Evolutionary conservation across 495 filamentous ascomycete genomes (phyloP).

Genomic region (Neurospora discreta): DNA sequence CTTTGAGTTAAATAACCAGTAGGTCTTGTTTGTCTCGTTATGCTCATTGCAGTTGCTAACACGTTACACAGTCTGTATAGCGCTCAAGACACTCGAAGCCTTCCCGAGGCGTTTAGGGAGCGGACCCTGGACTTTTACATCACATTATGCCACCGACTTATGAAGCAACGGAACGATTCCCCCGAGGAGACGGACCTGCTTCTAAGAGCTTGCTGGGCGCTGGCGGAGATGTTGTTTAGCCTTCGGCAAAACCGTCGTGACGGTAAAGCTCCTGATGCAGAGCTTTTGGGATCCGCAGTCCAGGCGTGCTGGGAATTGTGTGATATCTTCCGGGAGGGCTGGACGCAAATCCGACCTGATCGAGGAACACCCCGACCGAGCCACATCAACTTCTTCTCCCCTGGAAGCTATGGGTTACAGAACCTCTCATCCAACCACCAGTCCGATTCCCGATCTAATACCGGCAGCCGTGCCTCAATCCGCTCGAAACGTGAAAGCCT

Average conservation of each 20-base stretch:
- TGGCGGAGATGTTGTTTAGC: slow-evolving; percentile 91
- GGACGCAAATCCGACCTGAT: slow-evolving; percentile 81
- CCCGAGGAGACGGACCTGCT: slow-evolving; percentile 73
- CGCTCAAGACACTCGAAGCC: slow-evolving; percentile 64
- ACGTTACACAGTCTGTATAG: slow-evolving; percentile 56
- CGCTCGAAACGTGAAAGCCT: slow-evolving; percentile 35
- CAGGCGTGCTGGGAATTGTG: slow-evolving; percentile 94
- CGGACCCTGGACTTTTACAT: slow-evolving; percentile 89
- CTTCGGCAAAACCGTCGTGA: slow-evolving; percentile 74
- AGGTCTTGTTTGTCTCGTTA: not conserved
- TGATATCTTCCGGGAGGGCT: slow-evolving; percentile 87
- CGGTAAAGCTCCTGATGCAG: slow-evolving; percentile 63
- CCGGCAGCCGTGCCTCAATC: slow-evolving; percentile 31
- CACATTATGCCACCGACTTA: slow-evolving; percentile 80
- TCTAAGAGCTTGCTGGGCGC: slow-evolving; percentile 75
- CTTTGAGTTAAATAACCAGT: slow-evolving; percentile 90
- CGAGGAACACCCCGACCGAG: slow-evolving; percentile 75
- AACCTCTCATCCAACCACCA: slow-evolving; percentile 13
- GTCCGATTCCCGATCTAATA: slow-evolving; percentile 22
- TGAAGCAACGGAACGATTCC: slow-evolving; percentile 76
- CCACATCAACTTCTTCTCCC: slow-evolving; percentile 56
- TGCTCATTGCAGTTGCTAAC: slow-evolving; percentile 9
- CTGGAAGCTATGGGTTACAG: slow-evolving; percentile 12
- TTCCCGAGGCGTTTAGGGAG: slow-evolving; percentile 83
- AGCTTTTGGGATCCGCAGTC: slow-evolving; percentile 73